These are phyloP conservation scores for Ochetophila trinervis DNA, from an alignment of 306 rosid genomes.

Conservation along the genomic window DNA sequence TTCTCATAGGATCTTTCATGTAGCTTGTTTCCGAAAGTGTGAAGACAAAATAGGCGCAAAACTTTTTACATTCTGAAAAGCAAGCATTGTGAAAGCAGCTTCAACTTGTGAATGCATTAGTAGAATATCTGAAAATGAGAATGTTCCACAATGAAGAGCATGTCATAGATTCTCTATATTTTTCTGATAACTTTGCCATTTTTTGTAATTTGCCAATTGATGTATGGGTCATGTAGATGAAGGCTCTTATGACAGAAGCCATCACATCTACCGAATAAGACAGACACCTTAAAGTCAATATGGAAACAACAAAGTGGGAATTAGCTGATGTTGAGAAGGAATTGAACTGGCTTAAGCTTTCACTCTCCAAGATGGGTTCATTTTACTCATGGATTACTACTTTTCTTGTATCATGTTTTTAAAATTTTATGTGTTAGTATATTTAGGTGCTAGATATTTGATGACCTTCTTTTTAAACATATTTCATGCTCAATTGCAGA, in stretches of 20 bases:
- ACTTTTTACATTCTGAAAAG: conserved; percentile 58
- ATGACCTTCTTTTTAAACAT: no score
- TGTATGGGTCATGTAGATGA: conserved; percentile 56
- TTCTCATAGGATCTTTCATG: conserved; percentile 27
- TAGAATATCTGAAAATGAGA: conserved; percentile 54
- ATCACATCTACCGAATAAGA: conserved; percentile 60
- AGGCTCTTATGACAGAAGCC: conserved; percentile 52
- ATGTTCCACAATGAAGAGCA: conserved; percentile 61
- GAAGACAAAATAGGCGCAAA: conserved; percentile 76
- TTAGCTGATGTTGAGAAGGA: conserved; percentile 90
- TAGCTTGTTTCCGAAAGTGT: conserved; percentile 97
- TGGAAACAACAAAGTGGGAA: conserved; percentile 77
- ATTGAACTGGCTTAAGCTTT: conserved; percentile 70
- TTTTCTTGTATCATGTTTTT: no score
- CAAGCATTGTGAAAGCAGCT: conserved; percentile 75
- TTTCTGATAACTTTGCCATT: neutral
- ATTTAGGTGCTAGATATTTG: no score
- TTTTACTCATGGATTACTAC: no score
- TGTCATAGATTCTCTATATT: conserved; percentile 33
- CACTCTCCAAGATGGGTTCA: no score
- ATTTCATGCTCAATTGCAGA: no score
- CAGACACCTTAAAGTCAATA: conserved; percentile 52
- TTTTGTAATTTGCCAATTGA: conserved; percentile 15
- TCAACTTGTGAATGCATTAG: conserved; percentile 55
- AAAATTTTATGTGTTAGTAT: no score